These are phyloP conservation scores for Breynia disticha DNA, from an alignment of 441 rosid genomes.

Conservation along the genomic window DNA sequence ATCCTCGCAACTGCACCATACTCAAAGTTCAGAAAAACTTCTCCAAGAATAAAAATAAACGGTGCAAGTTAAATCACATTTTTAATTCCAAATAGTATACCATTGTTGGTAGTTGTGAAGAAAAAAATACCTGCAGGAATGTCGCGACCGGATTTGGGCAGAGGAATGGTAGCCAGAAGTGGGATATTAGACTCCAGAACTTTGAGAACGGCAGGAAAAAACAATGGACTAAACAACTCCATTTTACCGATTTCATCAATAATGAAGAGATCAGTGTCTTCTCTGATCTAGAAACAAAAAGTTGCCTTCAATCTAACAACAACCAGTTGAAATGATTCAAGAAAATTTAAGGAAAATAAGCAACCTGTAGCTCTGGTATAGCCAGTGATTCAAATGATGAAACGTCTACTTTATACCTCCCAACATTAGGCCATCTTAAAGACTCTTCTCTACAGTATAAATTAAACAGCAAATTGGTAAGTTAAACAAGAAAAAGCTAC, in stretches of 20 bases:
- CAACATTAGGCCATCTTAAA: conserved; percentile 57
- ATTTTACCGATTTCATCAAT: conserved; percentile 71
- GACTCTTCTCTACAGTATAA: conserved; percentile 40
- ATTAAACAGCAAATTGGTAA: not conserved
- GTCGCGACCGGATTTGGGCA: conserved; percentile 46
- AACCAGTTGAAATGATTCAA: not conserved
- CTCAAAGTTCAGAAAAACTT: not conserved
- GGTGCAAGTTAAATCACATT: not conserved
- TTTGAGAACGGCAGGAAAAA: conserved; percentile 56
- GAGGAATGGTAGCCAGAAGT: conserved; percentile 48
- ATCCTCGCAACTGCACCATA: conserved; percentile 46
- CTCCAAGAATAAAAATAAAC: not conserved
- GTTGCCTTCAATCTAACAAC: not conserved
- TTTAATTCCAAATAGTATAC: not conserved
- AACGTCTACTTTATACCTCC: conserved; percentile 59
- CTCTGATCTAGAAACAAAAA: conserved; percentile 34
- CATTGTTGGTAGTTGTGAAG: too few relatives aligned
- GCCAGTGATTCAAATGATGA: conserved; percentile 59
- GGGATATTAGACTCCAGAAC: conserved; percentile 51
- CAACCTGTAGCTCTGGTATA: conserved; percentile 62
- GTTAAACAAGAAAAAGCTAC: too few relatives aligned
- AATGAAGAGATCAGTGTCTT: conserved; percentile 49
- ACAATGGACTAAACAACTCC: conserved; percentile 58
- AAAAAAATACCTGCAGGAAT: conserved; percentile 41
- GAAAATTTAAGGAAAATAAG: not conserved